Base-by-base conservation (phyloP, 2,329 filamentous ascomycete genomes). In the Nigrospora osmanthi region DNA sequence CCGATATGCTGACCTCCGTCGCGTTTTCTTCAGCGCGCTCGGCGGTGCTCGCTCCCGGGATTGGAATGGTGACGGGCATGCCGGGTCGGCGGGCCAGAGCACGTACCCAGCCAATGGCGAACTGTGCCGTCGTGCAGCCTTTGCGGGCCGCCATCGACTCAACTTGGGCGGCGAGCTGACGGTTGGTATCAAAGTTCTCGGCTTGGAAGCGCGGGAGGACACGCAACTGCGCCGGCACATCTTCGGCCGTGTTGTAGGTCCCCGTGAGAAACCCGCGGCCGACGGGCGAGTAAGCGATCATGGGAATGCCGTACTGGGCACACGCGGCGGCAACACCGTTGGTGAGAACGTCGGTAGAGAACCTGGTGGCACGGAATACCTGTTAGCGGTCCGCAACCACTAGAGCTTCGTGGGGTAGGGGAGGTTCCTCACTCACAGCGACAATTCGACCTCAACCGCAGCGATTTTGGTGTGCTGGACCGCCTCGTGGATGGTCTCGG, bases 361-460 rank as follows among this genome's bases (percentile, higher is more conserved):
- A 47, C 11, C 45, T 47, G 23, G 15, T 6, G 19, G 19, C 6
- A 23, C 19, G 19, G 4, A 4, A 23, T 6, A 6, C 19, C n/a
- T 28, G 15, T 12, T 5, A 9, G 5, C 16, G 6, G 14, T 44
- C 33, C 19, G 28, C 11, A 13, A 9, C 1, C n/a, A 23, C 3
- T 6, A 6, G 6, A 6, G 16, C 36, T n/a, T n/a, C n/a, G n/a
- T n/a, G n/a, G n/a, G n/a, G n/a, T n/a, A n/a, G n/a, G n/a, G n/a
- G 13, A 14, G 10, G 13, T 10, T 16, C 28, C 38, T 48, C 49
- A 47, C 45, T 40, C 19, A 76, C 47, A 78, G 61, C 48, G 69
- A 75, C 42, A 78, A 60, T 60, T 81, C 77, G 19, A 76, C 65
- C 62, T 81, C 76, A 14, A 72, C 72, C n/a, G 64, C 65, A 4